phyloP scores from a whole-genome alignment of 2,329 filamentous ascomycete genomes.

The Verticillium albo-atrum region DNA sequence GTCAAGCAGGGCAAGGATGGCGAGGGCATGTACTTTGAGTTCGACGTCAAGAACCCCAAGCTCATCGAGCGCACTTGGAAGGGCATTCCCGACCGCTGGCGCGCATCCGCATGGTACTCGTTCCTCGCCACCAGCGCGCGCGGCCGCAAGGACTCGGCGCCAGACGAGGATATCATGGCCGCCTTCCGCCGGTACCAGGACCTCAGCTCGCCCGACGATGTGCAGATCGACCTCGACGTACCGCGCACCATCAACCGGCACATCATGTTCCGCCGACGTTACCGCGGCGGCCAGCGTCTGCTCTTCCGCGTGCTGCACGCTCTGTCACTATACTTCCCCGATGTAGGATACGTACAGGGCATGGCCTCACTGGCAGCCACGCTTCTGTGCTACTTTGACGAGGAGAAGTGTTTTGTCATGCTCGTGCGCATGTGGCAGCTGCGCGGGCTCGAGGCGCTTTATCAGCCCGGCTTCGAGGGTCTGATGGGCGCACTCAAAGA shows the following conservation, averaged over 20 bases:
- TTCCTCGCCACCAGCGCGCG: slow-evolving; percentile 78
- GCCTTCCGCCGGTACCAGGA: slow-evolving; percentile 70
- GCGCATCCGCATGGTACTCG: slow-evolving; percentile 88
- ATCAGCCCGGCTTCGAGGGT: slow-evolving; percentile 77
- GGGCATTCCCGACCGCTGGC: slow-evolving; percentile 94
- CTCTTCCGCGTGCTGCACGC: slow-evolving; percentile 91
- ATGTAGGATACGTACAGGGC: slow-evolving; percentile 93
- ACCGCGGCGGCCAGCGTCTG: slow-evolving; percentile 85
- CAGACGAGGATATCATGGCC: slow-evolving; percentile 67
- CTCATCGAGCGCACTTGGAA: slow-evolving; percentile 94
- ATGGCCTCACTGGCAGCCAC: slow-evolving; percentile 95
- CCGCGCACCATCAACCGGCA: slow-evolving; percentile 91
- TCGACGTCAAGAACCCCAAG: slow-evolving; percentile 78
- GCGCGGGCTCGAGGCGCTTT: slow-evolving; percentile 79
- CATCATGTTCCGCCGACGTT: slow-evolving; percentile 93
- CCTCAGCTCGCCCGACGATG: slow-evolving; percentile 78
- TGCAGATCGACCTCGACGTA: slow-evolving; percentile 96
- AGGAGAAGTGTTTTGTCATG: slow-evolving; percentile 94
- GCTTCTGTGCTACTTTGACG: slow-evolving; percentile 92
- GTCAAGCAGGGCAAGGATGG: slow-evolving; percentile 44
- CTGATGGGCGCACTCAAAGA: slow-evolving; percentile 82
- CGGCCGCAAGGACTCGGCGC: slow-evolving; percentile 54
- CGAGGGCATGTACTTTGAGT: slow-evolving; percentile 65
- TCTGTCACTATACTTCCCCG: slow-evolving; percentile 84
- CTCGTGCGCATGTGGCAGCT: slow-evolving; percentile 90